Evolutionary conservation across 495 filamentous ascomycete species (phyloP).

Genomic region (Neurospora sp.): DNA sequence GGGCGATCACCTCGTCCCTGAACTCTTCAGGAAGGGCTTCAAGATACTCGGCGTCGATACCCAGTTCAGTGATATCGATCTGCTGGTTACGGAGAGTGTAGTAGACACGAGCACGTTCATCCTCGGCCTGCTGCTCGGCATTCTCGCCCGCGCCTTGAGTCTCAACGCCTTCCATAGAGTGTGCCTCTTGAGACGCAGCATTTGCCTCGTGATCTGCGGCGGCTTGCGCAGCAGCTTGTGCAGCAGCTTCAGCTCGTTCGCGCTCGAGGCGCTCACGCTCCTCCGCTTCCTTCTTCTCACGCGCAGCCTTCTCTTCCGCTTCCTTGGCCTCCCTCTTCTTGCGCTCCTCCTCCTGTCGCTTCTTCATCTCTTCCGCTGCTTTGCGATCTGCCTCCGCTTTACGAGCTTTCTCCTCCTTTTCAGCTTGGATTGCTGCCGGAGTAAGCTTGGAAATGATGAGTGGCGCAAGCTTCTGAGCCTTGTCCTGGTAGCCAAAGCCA

Average conservation of each 20-base stretch:
- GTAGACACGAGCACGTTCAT: conserved; percentile 46
- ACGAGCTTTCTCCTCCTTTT: conserved; percentile 53
- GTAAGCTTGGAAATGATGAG: conserved; percentile 66
- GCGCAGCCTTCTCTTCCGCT: conserved; percentile 47
- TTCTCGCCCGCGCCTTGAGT: conserved; percentile 32
- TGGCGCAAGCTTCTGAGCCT: conserved; percentile 54
- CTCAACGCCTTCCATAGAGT: conserved; percentile 86
- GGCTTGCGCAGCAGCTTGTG: conserved; percentile 21
- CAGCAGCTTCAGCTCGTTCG: conserved; percentile 37
- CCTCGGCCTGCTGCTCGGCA: conserved; percentile 18
- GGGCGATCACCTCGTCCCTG: conserved; percentile 87
- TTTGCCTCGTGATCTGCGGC: conserved; percentile 3
- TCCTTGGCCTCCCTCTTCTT: conserved; percentile 47
- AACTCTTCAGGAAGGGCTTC: conserved; percentile 91
- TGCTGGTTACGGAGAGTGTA: conserved; percentile 76
- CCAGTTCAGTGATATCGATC: conserved; percentile 84
- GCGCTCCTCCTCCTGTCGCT: conserved; percentile 43
- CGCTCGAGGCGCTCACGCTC: conserved; percentile 44
- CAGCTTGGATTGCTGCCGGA: conserved; percentile 73
- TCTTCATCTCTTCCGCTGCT: conserved; percentile 55
- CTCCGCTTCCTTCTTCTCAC: conserved; percentile 47
- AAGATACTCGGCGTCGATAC: conserved; percentile 89
- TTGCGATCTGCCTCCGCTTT: conserved; percentile 50
- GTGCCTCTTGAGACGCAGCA: conserved; percentile 25
- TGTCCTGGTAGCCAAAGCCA: conserved; percentile 55